Evolutionary conservation across 352 stramenopile species (phyloP).

Genomic region (Phytophthora cactorum): DNA sequence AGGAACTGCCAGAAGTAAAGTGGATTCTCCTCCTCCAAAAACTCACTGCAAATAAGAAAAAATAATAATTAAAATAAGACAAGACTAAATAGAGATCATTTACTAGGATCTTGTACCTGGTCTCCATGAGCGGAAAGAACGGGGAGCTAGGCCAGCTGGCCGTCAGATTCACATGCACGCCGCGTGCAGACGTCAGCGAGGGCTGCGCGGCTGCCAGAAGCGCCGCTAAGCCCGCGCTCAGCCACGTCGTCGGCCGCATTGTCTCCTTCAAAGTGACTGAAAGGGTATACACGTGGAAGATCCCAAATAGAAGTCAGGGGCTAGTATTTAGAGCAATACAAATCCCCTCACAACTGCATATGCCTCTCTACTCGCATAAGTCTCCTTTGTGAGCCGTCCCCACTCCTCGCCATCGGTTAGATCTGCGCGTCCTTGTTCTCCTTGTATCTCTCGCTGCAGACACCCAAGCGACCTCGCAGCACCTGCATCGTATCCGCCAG

Average conservation of each 20-base stretch:
- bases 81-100: not conserved
- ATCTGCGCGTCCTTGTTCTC: slow-evolving; percentile 7
- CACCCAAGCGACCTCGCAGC: not conserved
- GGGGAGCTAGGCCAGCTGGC: slow-evolving; percentile 67
- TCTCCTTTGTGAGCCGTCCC: slow-evolving; percentile 1
- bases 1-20: slow-evolving; percentile 82
- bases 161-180: slow-evolving; percentile 61
- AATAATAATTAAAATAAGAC: not conserved
- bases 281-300: slow-evolving; percentile 32
- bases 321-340: not conserved
- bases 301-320: not conserved
- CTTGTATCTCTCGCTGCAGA: slow-evolving; percentile 10
- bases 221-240: slow-evolving; percentile 21
- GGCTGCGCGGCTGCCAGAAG: slow-evolving; percentile 31
- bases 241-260: slow-evolving; percentile 29
- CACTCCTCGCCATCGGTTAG: slow-evolving; percentile 24
- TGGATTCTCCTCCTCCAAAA: slow-evolving; percentile 80
- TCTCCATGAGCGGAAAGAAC: slow-evolving; percentile 64
- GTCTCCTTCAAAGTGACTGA: slow-evolving; percentile 16
- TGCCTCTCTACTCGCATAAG: slow-evolving; percentile 16
- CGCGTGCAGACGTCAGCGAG: slow-evolving; percentile 30
- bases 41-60: slow-evolving; percentile 54
- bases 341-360: slow-evolving; percentile 9
- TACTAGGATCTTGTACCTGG: slow-evolving; percentile 39
- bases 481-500: not conserved